Evolutionary conservation across 805 yeast genomes (phyloP), one percentile per base, ranked within the genome.

Genomic region (Candida coquimbonensis): DNA sequence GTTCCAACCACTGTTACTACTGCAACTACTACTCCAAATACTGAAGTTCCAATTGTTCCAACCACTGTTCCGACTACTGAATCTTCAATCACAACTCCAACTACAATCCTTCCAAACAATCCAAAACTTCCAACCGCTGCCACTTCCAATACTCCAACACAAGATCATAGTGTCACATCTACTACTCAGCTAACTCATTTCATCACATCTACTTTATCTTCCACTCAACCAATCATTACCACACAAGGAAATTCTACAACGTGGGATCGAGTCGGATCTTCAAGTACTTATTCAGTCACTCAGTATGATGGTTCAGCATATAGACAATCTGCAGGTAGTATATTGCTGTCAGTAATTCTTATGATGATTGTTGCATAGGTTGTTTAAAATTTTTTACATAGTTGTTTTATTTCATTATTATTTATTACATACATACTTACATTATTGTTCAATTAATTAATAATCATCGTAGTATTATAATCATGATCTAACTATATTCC

Each of bases 401-500:
- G 31, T 11, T 29, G 31, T 29, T 29, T 29, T 29, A 9, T 32
- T 6, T 32, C 7, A 14, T 13, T 32, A 14, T 14, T 32, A 32
- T 32, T 14, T n/a, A n/a, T n/a, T 17, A 17, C 3, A 17, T 17
- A 17, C 4, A 21, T 21, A 21, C 7, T 3, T 21, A 21, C 24
- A 21, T 21, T 6, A 31, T 13, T 31, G 32, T 29, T 33, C 16
- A 33, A 14, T 33, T 4, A 33, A 33, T 9, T 34, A 21, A 21
- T 5, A 21, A 21, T 5, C 7, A 31, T 7, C n/a, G 32, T 29
- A 7, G 7, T n/a, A 14, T 19, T 11, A 35, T 17, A 5, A 26
- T 40, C 42, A 51, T 11, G 51, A 50, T 42, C 59, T 62, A 9
- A 70, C 65, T 38, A 91, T 70, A 9, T 73, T 76, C 83, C 93